Conservation (phyloP, 2,329 filamentous ascomycete species). For the Nannizziopsis barbatae region DNA sequence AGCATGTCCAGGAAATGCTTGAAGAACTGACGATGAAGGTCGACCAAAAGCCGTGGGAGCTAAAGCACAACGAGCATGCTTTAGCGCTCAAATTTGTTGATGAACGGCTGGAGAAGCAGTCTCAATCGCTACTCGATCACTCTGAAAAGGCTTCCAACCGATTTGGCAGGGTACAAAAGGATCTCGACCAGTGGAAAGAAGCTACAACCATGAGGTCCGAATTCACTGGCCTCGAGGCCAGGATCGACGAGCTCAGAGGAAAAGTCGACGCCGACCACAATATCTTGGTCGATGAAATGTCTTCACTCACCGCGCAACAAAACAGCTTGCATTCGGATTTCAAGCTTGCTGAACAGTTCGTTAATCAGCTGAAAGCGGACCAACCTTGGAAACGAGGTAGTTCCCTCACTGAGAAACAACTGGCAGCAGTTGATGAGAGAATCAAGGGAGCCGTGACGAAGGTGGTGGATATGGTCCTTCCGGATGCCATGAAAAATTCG, state of each 20-base stretch:
- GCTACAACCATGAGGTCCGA: not conserved
- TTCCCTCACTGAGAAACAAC: conserved; percentile 3
- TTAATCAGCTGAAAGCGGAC: conserved; percentile 6
- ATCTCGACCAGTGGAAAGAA: conserved; percentile 6
- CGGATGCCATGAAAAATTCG: conserved; percentile 1
- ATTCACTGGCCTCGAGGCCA: not conserved
- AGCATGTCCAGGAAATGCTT: not conserved
- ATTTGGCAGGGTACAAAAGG: not conserved
- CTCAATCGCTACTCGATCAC: not conserved
- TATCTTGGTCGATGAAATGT: not conserved
- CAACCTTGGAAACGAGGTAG: conserved; percentile 6
- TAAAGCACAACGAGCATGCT: not conserved
- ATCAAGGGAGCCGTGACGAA: conserved; percentile 5
- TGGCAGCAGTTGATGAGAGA: not conserved
- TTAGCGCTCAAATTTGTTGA: not conserved
- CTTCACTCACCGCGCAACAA: not conserved
- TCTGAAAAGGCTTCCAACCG: not conserved
- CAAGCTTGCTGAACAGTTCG: conserved; percentile 3
- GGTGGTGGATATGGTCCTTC: not conserved
- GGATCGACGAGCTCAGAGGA: not conserved
- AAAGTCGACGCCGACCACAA: conserved; percentile 1
- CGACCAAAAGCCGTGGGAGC: conserved; percentile 3
- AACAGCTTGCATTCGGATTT: not conserved
- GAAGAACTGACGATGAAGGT: not conserved
- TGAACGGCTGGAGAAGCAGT: conserved; percentile 1